A percentile compares a stretch with the other conserved stretches of the same genome.
Conservation (phyloP, 805 yeast species). For the Wickerhamomyces queroliae region DNA sequence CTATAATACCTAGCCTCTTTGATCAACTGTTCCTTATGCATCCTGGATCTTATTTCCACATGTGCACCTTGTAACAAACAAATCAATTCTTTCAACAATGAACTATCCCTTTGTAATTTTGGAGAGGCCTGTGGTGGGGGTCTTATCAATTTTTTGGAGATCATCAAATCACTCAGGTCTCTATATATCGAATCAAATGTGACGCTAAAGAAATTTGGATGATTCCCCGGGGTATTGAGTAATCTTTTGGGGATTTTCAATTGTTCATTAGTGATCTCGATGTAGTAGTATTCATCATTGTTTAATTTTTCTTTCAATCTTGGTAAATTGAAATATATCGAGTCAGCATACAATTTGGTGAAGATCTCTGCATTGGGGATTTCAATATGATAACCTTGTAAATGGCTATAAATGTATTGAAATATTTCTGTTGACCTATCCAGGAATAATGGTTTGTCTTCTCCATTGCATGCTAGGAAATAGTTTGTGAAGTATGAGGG, state of each 20-base stretch:
- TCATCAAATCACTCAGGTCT: conserved; percentile 39
- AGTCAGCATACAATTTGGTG: conserved; percentile 60
- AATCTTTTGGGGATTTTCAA: conserved; percentile 56
- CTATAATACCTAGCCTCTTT: conserved; percentile 76
- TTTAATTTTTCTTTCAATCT: conserved; percentile 43
- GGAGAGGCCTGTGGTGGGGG: conserved; percentile 77
- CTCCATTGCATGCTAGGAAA: conserved; percentile 38
- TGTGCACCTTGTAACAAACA: conserved; percentile 50
- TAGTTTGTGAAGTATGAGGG: conserved; percentile 84
- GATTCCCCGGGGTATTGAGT: conserved; percentile 57
- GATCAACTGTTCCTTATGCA: conserved; percentile 50
- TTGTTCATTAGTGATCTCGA: conserved; percentile 50
- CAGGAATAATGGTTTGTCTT: conserved; percentile 44
- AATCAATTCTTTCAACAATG: conserved; percentile 31
- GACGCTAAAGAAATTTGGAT: conserved; percentile 71
- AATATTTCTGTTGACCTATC: conserved; percentile 74
- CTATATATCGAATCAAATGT: conserved; percentile 46
- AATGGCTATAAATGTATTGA: conserved; percentile 58
- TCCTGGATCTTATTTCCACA: conserved; percentile 40
- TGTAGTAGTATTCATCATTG: conserved; percentile 48
- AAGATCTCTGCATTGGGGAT: conserved; percentile 57
- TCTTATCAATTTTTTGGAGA: conserved; percentile 42
- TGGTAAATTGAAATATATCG: conserved; percentile 63
- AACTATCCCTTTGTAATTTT: conserved; percentile 26
- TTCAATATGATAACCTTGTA: conserved; percentile 73